Percentiles rank a stretch among this genome's conserved stretches.
These are phyloP conservation scores for Arabidopsis arenosa DNA, from an alignment of 345 rosid genomes.

Conservation along the genomic window DNA sequence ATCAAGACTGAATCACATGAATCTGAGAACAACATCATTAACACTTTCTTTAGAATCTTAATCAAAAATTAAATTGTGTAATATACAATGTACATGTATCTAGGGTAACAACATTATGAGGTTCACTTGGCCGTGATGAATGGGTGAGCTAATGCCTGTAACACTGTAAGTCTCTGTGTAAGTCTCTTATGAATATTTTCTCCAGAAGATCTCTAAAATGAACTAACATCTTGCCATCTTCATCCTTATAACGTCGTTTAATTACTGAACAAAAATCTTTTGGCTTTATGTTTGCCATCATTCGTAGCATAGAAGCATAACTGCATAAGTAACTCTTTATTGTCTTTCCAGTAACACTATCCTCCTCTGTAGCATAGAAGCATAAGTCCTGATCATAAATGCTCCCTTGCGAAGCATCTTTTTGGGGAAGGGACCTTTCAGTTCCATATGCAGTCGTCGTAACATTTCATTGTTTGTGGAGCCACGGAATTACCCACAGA, in stretches of 20 bases:
- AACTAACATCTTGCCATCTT: constrained; percentile 80
- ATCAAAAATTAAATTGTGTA: constrained; percentile 52
- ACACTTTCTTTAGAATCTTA: constrained; percentile 53
- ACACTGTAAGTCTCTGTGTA: constrained; percentile 63
- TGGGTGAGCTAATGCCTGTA: constrained; percentile 80
- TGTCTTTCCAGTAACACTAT: constrained; percentile 72
- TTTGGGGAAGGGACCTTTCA: constrained; percentile 89
- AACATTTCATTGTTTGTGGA: constrained; percentile 87
- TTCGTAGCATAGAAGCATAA: background rate
- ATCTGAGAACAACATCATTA: constrained; percentile 38
- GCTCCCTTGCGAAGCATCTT: constrained; percentile 94
- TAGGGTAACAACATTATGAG: constrained; percentile 69
- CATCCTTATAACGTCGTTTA: constrained; percentile 53
- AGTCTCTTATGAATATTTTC: constrained; percentile 51
- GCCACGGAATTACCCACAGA: constrained; percentile 56
- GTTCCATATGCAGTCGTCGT: constrained; percentile 92
- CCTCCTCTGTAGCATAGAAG: constrained; percentile 81
- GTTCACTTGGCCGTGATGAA: constrained; percentile 97
- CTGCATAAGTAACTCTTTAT: constrained; percentile 49
- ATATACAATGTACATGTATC: constrained; percentile 48
- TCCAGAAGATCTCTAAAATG: constrained; percentile 86
- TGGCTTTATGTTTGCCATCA: constrained; percentile 66
- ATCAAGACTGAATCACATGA: background rate
- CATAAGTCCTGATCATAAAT: constrained; percentile 75
- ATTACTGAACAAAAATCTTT: constrained; percentile 80